Evolutionary conservation across 1,284 basidiomycete genomes (phyloP).

Genomic region (Leccinum pallidistipes): DNA sequence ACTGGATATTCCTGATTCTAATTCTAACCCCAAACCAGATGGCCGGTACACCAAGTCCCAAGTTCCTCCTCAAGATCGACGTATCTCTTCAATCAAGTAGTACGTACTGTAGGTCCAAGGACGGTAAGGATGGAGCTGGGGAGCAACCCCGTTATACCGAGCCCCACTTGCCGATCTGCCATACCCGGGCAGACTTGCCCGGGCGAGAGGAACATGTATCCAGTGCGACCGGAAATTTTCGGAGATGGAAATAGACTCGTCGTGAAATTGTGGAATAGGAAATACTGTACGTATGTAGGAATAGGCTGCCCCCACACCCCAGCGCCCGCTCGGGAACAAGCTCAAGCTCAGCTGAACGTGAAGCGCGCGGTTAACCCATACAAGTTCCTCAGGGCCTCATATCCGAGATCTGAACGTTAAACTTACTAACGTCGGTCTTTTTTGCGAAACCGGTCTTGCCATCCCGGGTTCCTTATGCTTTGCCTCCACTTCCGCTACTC

Average conservation of each 20-base stretch:
- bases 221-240: slow-evolving; percentile 7
- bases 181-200: slow-evolving; percentile 12
- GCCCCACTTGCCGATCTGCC: slow-evolving; percentile 7
- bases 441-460: slow-evolving; percentile 4
- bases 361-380: background rate
- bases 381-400: slow-evolving; percentile 2
- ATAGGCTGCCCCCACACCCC: background rate
- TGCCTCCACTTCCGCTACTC: background rate
- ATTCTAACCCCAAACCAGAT: background rate
- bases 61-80: background rate
- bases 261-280: background rate
- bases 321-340: background rate
- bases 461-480: slow-evolving; percentile 13
- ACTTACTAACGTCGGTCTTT: background rate
- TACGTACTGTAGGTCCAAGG: background rate
- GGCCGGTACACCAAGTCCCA: background rate
- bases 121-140: background rate
- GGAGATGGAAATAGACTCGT: background rate
- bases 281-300: background rate
- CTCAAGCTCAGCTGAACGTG: background rate
- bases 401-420: slow-evolving; percentile 14
- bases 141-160: slow-evolving; percentile 9
- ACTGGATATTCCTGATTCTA: background rate
- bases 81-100: background rate
- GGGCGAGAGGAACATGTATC: background rate